Evolutionary conservation across 116 monocot species (phyloP), one percentile per base, ranked within the genome.

Genomic region (Zostera marina): DNA sequence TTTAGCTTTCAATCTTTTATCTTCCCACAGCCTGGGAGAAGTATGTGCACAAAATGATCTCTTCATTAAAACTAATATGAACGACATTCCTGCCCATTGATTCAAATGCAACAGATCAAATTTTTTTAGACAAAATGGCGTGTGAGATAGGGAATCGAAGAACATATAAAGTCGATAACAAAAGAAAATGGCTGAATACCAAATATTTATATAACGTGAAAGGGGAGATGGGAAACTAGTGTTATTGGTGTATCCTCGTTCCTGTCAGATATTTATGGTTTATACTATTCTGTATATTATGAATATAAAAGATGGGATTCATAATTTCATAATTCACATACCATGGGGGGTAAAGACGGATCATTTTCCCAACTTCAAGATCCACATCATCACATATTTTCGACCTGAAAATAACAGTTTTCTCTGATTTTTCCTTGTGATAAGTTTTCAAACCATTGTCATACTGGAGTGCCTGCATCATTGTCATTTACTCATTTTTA

Each of bases 281-380:
- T 1, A 15, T 21, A 53, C 17, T 19, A 8, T 13, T 15, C 7
- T 4, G 11, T 24, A 19, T 9, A 24, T n/a, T n/a, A n/a, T n/a
- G 10, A 23, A 19, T 11, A 22, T 5, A 26, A 54, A 58, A 19
- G 2, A 12, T 41, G 20, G 42, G 38, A 5, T 59, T 43, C 71
- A 60, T n/a, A n/a, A n/a, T n/a, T n/a, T n/a, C n/a, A n/a, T n/a
- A n/a, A n/a, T n/a, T n/a, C n/a, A n/a, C n/a, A n/a, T 80, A 92
- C 92, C 92, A 92, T 59, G 87, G 87, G 22, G 78, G 70, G 53
- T 76, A 71, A 61, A 92, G 68, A 52, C 76, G 80, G 54, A 92
- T 54, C 13, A 69, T 20, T 17, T 74, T 80, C 65, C 92, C 92
- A 47, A 80, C 74, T 62, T 77, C 77, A 62, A 92, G 75, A 44